Evolutionary conservation across 495 filamentous ascomycete genomes (phyloP).

Genomic region (Corynascus novoguineensis): DNA sequence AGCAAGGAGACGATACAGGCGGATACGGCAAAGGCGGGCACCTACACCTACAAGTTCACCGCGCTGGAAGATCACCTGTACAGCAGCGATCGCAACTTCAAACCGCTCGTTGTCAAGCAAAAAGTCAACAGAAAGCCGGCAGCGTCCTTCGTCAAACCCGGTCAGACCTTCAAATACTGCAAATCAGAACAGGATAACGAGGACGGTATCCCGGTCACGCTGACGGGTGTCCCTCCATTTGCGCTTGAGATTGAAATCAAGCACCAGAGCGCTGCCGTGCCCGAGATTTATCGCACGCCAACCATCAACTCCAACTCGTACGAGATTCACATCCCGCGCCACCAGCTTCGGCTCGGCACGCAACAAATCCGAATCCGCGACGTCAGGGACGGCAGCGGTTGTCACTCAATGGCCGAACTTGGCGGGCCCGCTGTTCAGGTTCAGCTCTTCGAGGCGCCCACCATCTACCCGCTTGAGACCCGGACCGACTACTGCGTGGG

Average conservation of each 20-base stretch:
- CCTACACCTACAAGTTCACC: slow-evolving; percentile 80
- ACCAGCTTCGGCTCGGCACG: slow-evolving; percentile 73
- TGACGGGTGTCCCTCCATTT: slow-evolving; percentile 84
- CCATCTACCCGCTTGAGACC: slow-evolving; percentile 80
- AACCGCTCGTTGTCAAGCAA: slow-evolving; percentile 67
- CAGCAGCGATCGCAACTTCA: slow-evolving; percentile 61
- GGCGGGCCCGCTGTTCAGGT: slow-evolving; percentile 72
- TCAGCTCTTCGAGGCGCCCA: slow-evolving; percentile 83
- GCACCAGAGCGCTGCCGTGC: slow-evolving; percentile 72
- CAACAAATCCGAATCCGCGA: slow-evolving; percentile 83
- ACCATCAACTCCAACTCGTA: slow-evolving; percentile 67
- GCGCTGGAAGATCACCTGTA: slow-evolving; percentile 78
- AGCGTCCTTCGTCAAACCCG: slow-evolving; percentile 74
- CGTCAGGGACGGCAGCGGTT: slow-evolving; percentile 79
- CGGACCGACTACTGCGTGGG: slow-evolving; percentile 90
- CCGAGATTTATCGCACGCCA: slow-evolving; percentile 72
- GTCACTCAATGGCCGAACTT: slow-evolving; percentile 59
- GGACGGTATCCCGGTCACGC: slow-evolving; percentile 76
- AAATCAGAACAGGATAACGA: slow-evolving; percentile 72
- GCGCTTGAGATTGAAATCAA: slow-evolving; percentile 85
- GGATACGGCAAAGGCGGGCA: slow-evolving; percentile 75
- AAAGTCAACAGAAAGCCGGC: slow-evolving; percentile 74
- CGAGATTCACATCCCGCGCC: slow-evolving; percentile 75
- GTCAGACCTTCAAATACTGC: slow-evolving; percentile 94
- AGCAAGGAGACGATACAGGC: slow-evolving; percentile 68